Evolutionary conservation across 768 basidiomycete species (phyloP), one percentile per base, ranked within the genome.

Genomic region (Suillus paluster): DNA sequence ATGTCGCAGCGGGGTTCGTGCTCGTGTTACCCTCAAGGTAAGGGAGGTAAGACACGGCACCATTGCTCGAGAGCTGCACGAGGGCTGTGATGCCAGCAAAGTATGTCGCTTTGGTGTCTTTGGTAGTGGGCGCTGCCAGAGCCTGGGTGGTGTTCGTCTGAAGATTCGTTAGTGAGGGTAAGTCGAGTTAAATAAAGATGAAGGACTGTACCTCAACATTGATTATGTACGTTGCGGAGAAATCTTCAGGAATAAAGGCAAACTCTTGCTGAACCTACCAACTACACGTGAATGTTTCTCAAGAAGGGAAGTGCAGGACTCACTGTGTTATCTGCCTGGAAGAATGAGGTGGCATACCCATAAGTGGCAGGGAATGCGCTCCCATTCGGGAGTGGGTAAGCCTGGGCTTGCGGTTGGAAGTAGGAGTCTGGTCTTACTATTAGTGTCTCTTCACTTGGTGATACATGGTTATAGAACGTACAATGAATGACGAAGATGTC

Each of bases 401-500:
- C 57, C 70, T 93, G 87, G 7, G 86, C 64, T 11, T 80, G 74
- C 11, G 92, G 87, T 74, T 96, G 94, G 84, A 91, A 90, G 80
- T 80, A 91, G 25, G 90, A 84, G 74, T 85, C 93, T 95, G 53
- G 63, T 42, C 3, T 39, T 10, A 27, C 33, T 12, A 39, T 41
- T n/a, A 59, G 44, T 17, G 17, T 11, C 5, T 23, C 9, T 6
- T 17, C 15, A 15, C 15, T 17, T 3, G 4, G 9, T 5, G 5
- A 38, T 17, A 23, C 6, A 42, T 23, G 14, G 3, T 9, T 38
- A 25, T 10, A 17, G 33, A n/a, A 79, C 89, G 66, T 68, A 90
- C 92, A 96, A 74, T 96, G 94, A 63, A 96, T 91, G 30, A 95
- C 92, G 66, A 92, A 96, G 61, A 95, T 89, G 58, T 87, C 79